Evolutionary conservation across 1,284 basidiomycete species (phyloP).

Genomic region (Paramarasmius palmivorus): DNA sequence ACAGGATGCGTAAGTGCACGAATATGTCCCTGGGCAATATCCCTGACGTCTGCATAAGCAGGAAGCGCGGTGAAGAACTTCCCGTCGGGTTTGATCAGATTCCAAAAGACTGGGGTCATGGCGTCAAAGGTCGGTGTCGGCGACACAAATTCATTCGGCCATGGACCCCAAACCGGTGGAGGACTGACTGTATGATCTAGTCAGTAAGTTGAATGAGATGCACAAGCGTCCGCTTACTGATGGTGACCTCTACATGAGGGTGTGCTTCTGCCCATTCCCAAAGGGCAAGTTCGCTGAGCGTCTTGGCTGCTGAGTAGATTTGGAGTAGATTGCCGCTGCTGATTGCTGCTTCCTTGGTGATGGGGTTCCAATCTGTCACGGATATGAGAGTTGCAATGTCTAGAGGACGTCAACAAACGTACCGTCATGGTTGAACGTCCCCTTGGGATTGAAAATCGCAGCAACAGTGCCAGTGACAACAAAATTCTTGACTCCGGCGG

Average conservation of each 20-base stretch:
- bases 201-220: too few relatives aligned
- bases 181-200: too few relatives aligned
- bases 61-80: slow-evolving; percentile 1
- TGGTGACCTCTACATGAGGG: slow-evolving; percentile 19
- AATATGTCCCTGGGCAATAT: slow-evolving; percentile 18
- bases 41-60: slow-evolving; percentile 18
- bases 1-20: slow-evolving; percentile 12
- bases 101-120: slow-evolving; percentile 10
- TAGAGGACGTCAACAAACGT: background rate
- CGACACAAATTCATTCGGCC: slow-evolving; percentile 6
- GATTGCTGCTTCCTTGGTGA: slow-evolving; percentile 18
- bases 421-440: slow-evolving; percentile 7
- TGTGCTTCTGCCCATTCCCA: slow-evolving; percentile 21
- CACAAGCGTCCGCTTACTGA: slow-evolving; percentile 10
- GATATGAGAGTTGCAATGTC: too few relatives aligned
- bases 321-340: slow-evolving; percentile 7
- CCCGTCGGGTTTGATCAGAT: slow-evolving; percentile 9
- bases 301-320: slow-evolving; percentile 21
- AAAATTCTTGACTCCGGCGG: slow-evolving; percentile 15
- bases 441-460: slow-evolving; percentile 5
- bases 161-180: slow-evolving; percentile 10
- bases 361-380: slow-evolving; percentile 17
- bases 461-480: slow-evolving; percentile 17
- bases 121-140: slow-evolving; percentile 8
- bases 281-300: slow-evolving; percentile 17